Conservation (phyloP, 2,329 filamentous ascomycete genomes). For the Ascochyta clinopodiicola region DNA sequence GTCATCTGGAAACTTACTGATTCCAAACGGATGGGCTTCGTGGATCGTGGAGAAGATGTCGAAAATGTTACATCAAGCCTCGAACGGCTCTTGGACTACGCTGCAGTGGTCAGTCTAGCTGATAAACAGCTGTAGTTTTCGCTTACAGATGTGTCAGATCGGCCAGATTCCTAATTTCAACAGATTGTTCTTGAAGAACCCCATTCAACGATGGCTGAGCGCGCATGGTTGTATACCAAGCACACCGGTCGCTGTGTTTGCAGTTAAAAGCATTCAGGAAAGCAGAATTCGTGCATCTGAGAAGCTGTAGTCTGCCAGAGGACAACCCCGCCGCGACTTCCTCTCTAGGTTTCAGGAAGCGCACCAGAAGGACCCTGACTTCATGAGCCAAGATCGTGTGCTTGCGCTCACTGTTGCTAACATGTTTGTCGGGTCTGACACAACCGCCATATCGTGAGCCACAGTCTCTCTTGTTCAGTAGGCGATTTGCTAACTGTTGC, state of each 20-base stretch:
- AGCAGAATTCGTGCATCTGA: not conserved
- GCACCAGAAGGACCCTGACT: conserved; percentile 17
- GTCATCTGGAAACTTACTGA: conserved; percentile 43
- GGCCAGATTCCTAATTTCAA: conserved; percentile 21
- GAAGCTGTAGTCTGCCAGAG: not conserved
- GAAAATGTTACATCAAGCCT: conserved; percentile 18
- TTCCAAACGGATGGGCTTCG: conserved; percentile 27
- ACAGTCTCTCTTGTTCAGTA: not conserved
- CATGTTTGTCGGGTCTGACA: conserved; percentile 38
- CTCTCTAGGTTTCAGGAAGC: conserved; percentile 22
- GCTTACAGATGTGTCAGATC: conserved; percentile 2
- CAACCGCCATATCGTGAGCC: conserved; percentile 39
- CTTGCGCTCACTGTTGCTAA: conserved; percentile 23
- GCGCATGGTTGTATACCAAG: conserved; percentile 5
- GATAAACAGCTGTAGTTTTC: no score
- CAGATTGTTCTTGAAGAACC: conserved; percentile 20
- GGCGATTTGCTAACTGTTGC: not conserved
- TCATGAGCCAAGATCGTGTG: conserved; percentile 20
- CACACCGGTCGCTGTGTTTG: conserved; percentile 19
- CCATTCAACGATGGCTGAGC: conserved; percentile 17
- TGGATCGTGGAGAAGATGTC: conserved; percentile 23
- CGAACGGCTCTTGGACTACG: conserved; percentile 16
- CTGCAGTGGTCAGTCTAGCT: conserved; percentile 14
- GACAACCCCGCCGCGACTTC: conserved; percentile 10
- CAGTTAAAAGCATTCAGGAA: conserved; percentile 14